A percentile compares a stretch with the other conserved stretches of the same genome.
These are phyloP conservation scores for Aspergillus sp. DNA, from an alignment of 2,329 filamentous ascomycete genomes.

Conservation along the genomic window DNA sequence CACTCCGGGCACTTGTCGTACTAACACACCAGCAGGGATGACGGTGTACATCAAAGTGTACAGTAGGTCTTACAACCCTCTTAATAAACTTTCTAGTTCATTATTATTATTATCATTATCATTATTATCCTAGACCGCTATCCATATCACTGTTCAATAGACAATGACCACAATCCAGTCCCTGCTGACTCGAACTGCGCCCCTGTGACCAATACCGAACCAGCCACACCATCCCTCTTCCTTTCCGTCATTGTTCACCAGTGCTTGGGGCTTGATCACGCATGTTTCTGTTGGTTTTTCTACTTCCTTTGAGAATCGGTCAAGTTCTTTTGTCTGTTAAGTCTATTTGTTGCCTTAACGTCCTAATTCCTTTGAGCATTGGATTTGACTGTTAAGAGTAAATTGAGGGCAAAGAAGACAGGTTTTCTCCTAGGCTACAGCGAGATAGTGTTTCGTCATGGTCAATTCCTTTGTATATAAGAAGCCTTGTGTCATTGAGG, in stretches of 20 bases:
- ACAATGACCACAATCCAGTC: background rate
- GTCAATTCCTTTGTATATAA: background rate
- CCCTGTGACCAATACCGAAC: constrained; percentile 15
- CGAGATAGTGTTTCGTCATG: background rate
- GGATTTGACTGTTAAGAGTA: background rate
- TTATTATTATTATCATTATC: too few species aligned
- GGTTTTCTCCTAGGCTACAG: too few species aligned
- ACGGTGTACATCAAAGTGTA: too few species aligned
- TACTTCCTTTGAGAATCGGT: background rate
- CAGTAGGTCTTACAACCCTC: too few species aligned
- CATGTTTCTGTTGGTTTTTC: background rate
- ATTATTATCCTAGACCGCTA: too few species aligned
- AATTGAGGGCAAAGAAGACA: too few species aligned
- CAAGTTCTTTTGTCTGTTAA: too few species aligned
- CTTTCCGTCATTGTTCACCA: background rate
- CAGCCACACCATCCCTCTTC: constrained; percentile 7
- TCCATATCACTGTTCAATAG: background rate
- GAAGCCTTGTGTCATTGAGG: too few species aligned
- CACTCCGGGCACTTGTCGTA: too few species aligned
- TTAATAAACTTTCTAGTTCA: too few species aligned
- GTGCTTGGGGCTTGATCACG: background rate
- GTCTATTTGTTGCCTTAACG: background rate
- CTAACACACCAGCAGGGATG: too few species aligned
- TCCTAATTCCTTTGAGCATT: background rate
- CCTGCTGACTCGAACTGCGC: constrained; percentile 19